Evolutionary conservation across 352 stramenopile genomes (phyloP).

Genomic region (Globisporangium spiculum): DNA sequence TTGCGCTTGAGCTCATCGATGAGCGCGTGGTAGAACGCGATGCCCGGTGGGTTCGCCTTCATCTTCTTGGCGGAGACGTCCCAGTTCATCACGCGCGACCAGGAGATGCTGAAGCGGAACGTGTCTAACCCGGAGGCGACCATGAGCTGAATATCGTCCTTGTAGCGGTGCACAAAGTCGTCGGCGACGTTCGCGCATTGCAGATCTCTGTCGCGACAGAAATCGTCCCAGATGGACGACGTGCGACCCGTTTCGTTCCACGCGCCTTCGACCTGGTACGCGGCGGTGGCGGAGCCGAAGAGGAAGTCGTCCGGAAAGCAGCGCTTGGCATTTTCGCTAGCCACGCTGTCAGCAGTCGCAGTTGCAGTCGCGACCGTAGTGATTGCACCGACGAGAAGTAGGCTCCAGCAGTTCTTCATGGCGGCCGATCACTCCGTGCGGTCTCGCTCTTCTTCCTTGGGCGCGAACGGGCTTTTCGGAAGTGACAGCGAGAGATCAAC

Average conservation of each 20-base stretch:
- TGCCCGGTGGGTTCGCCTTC: slow-evolving; percentile 69
- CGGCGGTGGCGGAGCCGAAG: slow-evolving; percentile 87
- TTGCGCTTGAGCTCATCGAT: slow-evolving; percentile 73
- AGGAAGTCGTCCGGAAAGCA: slow-evolving; percentile 78
- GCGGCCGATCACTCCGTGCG: not conserved
- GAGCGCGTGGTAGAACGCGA: slow-evolving; percentile 89
- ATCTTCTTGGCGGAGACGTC: slow-evolving; percentile 40
- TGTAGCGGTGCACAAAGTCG: slow-evolving; percentile 91
- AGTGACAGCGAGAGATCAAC: not conserved
- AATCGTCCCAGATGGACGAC: slow-evolving; percentile 93
- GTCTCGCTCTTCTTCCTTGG: not conserved
- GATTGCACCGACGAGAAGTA: not conserved
- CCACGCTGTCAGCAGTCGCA: not conserved
- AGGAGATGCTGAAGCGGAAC: slow-evolving; percentile 91
- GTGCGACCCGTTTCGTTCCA: slow-evolving; percentile 77
- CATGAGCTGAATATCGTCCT: slow-evolving; percentile 93
- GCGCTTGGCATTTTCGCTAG: slow-evolving; percentile 16
- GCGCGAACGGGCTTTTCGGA: not conserved
- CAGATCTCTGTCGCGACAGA: slow-evolving; percentile 59
- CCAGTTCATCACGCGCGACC: slow-evolving; percentile 85
- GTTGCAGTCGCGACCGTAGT: not conserved
- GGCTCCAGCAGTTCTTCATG: slow-evolving; percentile 2
- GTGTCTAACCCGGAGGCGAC: slow-evolving; percentile 85
- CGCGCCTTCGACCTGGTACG: slow-evolving; percentile 94
- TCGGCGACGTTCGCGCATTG: slow-evolving; percentile 90